Percentiles rank a stretch among this genome's conserved stretches.
Conservation (phyloP, 2,329 filamentous ascomycete genomes). For the Biscogniauxia sp. region DNA sequence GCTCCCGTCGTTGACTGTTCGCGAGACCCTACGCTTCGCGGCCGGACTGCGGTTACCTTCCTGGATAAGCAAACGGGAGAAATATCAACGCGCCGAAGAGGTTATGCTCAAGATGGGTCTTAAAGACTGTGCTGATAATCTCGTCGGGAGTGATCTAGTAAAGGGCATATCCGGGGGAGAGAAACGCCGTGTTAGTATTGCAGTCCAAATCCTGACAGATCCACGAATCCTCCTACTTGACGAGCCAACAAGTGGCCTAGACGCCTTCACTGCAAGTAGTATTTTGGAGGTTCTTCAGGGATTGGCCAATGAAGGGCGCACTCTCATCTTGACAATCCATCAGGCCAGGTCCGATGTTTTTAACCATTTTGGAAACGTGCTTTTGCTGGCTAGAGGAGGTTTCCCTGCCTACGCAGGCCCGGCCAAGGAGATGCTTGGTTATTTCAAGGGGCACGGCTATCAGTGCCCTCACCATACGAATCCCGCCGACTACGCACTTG, state of each 20-base stretch:
- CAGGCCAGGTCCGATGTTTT: constrained; percentile 75
- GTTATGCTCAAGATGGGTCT: constrained; percentile 72
- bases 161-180: constrained; percentile 81
- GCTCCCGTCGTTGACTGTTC: constrained; percentile 70
- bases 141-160: constrained; percentile 68
- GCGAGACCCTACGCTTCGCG: constrained; percentile 70
- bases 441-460: constrained; percentile 60
- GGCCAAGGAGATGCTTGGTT: constrained; percentile 60
- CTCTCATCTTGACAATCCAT: constrained; percentile 74
- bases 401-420: constrained; percentile 65
- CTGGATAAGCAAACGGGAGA: constrained; percentile 68
- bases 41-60: constrained; percentile 68
- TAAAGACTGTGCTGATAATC: constrained; percentile 73
- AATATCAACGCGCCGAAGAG: constrained; percentile 65
- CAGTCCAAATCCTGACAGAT: constrained; percentile 73
- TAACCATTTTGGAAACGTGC: constrained; percentile 66
- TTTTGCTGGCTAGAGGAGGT: constrained; percentile 69
- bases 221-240: constrained; percentile 71
- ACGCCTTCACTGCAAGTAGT: constrained; percentile 74
- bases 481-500: constrained; percentile 74
- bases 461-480: constrained; percentile 69
- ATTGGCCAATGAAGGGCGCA: constrained; percentile 70
- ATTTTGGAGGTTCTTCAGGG: constrained; percentile 72
- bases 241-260: constrained; percentile 73
- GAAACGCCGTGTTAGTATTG: constrained; percentile 74